Evolutionary conservation across 1,139 yeast genomes (phyloP).

Genomic region (Lodderomyces pseudojiufengensis): DNA sequence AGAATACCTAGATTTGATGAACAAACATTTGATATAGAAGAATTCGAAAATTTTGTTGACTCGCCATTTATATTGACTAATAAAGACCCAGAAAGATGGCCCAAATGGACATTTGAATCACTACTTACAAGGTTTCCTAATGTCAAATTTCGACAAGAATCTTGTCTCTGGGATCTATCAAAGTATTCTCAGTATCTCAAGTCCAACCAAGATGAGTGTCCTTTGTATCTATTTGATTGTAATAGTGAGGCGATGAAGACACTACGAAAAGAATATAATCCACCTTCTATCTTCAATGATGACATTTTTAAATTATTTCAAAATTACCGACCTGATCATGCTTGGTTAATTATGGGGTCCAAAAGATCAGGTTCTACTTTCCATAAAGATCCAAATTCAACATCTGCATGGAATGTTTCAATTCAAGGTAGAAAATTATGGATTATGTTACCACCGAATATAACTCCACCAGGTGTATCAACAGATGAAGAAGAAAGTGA

Average conservation of each 20-base stretch:
- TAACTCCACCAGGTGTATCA: conserved; percentile 81
- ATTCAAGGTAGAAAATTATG: conserved; percentile 75
- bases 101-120: conserved; percentile 56
- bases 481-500: conserved; percentile 78
- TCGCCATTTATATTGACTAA: conserved; percentile 67
- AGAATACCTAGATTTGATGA: conserved; percentile 49
- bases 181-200: conserved; percentile 61
- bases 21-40: conserved; percentile 31
- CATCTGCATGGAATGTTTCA: conserved; percentile 88
- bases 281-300: conserved; percentile 50
- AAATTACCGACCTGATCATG: conserved; percentile 69
- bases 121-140: conserved; percentile 54
- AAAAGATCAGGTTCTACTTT: conserved; percentile 80
- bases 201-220: conserved; percentile 71
- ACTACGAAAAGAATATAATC: conserved; percentile 50
- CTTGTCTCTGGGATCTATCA: conserved; percentile 71
- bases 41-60: conserved; percentile 46
- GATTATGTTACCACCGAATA: conserved; percentile 81
- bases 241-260: conserved; percentile 59
- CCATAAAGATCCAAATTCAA: conserved; percentile 89
- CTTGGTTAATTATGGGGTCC: conserved; percentile 89
- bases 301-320: conserved; percentile 49
- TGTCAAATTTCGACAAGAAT: conserved; percentile 74
- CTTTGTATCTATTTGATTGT: conserved; percentile 83
- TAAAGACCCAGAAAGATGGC: conserved; percentile 48